These are phyloP conservation scores for Diphasiastrum complanatum DNA, from an alignment of 83 land plant species.

Conservation along the genomic window DNA sequence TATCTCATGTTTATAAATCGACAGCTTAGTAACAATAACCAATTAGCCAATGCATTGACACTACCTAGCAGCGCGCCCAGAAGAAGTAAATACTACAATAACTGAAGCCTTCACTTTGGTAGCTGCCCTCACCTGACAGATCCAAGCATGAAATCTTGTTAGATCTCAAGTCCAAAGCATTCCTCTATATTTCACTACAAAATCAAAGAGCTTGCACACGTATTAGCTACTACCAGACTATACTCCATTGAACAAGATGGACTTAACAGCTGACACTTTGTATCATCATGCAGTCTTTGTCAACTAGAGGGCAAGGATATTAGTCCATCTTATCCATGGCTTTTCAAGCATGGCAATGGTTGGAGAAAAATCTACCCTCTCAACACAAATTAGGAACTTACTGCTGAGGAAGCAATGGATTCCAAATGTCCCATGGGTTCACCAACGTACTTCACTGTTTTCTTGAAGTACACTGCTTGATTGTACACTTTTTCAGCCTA, in stretches of 20 bases:
- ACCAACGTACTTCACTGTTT: slow-evolving; percentile 3
- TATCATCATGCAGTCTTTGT: background rate
- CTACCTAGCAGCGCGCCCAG: slow-evolving; percentile 14
- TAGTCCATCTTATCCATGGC: background rate
- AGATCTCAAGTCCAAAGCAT: background rate
- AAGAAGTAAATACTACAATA: slow-evolving; percentile 4
- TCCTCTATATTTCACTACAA: background rate
- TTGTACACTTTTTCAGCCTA: slow-evolving; percentile 11
- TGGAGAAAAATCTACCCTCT: background rate
- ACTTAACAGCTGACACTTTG: background rate
- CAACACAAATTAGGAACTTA: background rate
- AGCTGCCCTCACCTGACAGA: slow-evolving; percentile 13
- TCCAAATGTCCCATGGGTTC: slow-evolving; percentile 16
- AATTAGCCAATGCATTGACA: too few relatives aligned
- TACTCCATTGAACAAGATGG: background rate
- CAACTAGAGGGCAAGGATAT: background rate
- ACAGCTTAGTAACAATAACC: too few relatives aligned
- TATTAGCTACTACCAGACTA: background rate
- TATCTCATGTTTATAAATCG: too few relatives aligned
- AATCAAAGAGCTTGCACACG: background rate
- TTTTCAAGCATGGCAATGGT: background rate
- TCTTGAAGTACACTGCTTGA: slow-evolving; percentile 4
- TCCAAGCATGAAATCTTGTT: background rate
- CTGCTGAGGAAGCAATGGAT: slow-evolving; percentile 15
- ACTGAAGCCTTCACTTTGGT: slow-evolving; percentile 4